Evolutionary conservation across 305 asterid genomes (phyloP).

Genomic region (Stenogyne calaminthoides): DNA sequence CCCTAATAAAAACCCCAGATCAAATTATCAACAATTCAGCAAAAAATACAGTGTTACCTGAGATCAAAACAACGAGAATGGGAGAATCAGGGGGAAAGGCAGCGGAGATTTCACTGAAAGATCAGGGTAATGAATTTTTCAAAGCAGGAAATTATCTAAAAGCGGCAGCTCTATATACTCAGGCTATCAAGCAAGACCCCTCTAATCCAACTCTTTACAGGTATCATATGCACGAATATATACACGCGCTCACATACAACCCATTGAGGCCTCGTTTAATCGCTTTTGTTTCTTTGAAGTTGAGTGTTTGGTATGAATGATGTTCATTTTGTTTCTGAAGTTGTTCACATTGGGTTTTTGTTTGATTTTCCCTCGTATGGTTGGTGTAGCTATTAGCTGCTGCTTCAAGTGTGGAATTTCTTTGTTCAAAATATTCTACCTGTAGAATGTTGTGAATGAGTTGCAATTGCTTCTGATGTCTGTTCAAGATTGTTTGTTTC

Average conservation of each 20-base stretch:
- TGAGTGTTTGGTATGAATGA: constrained; percentile 1
- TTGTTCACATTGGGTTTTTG: background rate
- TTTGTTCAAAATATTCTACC: background rate
- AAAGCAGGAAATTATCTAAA: constrained; percentile 90
- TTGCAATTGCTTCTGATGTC: background rate
- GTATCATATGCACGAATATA: constrained; percentile 32
- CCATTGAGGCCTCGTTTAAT: background rate
- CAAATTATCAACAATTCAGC: constrained; percentile 12
- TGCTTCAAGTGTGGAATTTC: constrained; percentile 13
- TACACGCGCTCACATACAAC: background rate
- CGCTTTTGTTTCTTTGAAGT: no score
- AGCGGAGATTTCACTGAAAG: constrained; percentile 60
- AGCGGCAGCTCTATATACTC: constrained; percentile 98
- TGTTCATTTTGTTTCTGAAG: constrained; percentile 6
- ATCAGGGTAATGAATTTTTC: constrained; percentile 88
- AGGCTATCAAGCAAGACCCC: constrained; percentile 90
- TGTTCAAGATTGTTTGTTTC: background rate
- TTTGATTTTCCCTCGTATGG: background rate
- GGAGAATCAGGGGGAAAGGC: constrained; percentile 59
- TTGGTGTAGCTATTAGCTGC: background rate
- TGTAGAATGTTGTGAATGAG: constrained; percentile 1
- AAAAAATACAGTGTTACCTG: background rate
- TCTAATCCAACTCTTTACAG: constrained; percentile 82
- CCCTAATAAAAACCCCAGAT: constrained; percentile 45
- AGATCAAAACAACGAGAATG: constrained; percentile 33